Evolutionary conservation across 176 grass and related monocot genomes (phyloP).

Genomic region (Elymus sibiricus): DNA sequence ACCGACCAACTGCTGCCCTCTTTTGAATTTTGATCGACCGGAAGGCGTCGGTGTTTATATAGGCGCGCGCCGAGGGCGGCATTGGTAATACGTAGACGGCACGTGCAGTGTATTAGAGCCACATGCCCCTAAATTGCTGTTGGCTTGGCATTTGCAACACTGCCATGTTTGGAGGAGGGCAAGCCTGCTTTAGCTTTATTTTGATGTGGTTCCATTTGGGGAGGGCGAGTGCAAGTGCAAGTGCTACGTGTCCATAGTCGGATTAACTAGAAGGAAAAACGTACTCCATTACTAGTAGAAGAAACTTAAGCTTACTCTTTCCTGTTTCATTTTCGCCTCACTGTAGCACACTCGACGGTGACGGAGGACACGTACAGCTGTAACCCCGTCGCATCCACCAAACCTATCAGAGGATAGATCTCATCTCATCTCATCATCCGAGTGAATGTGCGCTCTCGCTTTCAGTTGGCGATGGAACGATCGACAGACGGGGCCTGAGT

Average conservation of each 20-base stretch:
- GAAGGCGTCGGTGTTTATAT: conserved; percentile 25
- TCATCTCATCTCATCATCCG: neutral
- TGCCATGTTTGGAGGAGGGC: neutral
- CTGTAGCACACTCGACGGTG: neutral
- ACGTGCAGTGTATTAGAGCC: conserved; percentile 12
- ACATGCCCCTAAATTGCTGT: neutral
- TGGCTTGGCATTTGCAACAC: neutral
- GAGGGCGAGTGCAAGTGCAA: neutral
- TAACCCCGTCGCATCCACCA: neutral
- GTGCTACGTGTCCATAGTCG: neutral
- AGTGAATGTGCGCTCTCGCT: neutral
- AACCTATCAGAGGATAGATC: neutral
- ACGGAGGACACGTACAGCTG: neutral
- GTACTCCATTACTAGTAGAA: neutral
- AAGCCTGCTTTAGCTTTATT: conserved; percentile 11
- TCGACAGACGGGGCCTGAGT: neutral
- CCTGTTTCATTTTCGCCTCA: neutral
- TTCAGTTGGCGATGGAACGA: neutral
- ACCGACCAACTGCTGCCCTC: neutral
- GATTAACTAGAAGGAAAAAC: neutral
- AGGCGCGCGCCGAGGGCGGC: neutral
- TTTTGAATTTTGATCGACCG: neutral
- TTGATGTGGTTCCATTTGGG: conserved; percentile 19
- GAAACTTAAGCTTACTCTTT: neutral
- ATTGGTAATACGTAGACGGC: neutral